Evolutionary conservation across 2,329 filamentous ascomycete species (phyloP), one percentile per base, ranked within the genome.

Genomic region (Immersiporthe knoxdaviesiana): DNA sequence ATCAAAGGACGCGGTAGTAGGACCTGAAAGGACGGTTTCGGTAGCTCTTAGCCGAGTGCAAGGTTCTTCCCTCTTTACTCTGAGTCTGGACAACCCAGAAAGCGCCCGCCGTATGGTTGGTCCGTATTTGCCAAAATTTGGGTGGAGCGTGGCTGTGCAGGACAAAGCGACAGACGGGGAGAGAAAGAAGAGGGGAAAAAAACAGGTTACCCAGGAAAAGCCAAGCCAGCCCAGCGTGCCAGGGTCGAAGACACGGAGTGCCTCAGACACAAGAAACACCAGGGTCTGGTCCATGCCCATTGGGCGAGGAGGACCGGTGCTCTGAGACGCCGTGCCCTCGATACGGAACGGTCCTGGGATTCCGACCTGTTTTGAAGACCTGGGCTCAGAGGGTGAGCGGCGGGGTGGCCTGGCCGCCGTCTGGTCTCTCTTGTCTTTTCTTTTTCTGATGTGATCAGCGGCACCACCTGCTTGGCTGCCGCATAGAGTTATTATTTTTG

Each of bases 121-220:
- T 37, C 56, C 35, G 50, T 58, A 65, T 65, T 65, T 18, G 56
- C 39, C 32, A 27, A 67, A 41, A 56, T 52, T 65, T 66, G 68
- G 54, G 68, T 67, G 62, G 68, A 70, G 66, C 60, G 70, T 70
- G 70, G 70, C 70, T 68, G 68, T 72, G 70, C 68, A 56, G 32
- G 12, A 54, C 56, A 18, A 65, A 44, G 66, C 58, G 41, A 56
- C 59, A n/a, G 65, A 67, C 65, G n/a, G n/a, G n/a, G n/a, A n/a
- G n/a, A n/a, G n/a, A 18, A 44, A 39, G 12, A 12, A 12, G 11
- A 39, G 12, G 37, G n/a, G n/a, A 39, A 39, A 16, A 7, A 44
- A 44, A 44, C 65, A 69, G 67, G 39, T 30, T 11, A 44, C 41
- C 7, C 39, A 39, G 39, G 12, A 12, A 12, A 21, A 37, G 54